phyloP scores from a whole-genome alignment of 2,329 filamentous ascomycete species.

The Nemania sp. region DNA sequence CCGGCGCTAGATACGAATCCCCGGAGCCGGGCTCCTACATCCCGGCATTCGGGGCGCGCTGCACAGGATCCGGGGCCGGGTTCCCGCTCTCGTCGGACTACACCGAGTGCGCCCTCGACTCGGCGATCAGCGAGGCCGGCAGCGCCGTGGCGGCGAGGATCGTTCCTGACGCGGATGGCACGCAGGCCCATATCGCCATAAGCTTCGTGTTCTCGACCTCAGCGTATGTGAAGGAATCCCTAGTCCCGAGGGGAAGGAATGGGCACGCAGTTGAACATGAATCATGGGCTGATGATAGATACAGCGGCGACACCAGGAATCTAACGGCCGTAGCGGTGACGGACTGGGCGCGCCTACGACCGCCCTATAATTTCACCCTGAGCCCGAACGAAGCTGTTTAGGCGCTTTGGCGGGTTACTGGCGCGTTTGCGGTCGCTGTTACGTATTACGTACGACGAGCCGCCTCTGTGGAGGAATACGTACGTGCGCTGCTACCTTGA shows the following conservation, averaged over 20 bases:
- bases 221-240: constrained; percentile 10
- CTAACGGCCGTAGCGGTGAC: constrained; percentile 17
- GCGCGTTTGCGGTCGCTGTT: not conserved
- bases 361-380: constrained; percentile 21
- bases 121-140: not conserved
- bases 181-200: constrained; percentile 24
- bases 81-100: constrained; percentile 19
- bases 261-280: not conserved
- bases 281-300: not conserved
- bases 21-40: constrained; percentile 6
- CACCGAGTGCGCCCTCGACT: constrained; percentile 11
- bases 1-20: constrained; percentile 3
- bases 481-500: not conserved
- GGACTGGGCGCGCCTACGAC: constrained; percentile 23
- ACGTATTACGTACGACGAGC: not conserved
- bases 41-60: constrained; percentile 18
- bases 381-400: constrained; percentile 3
- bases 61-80: constrained; percentile 16
- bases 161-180: constrained; percentile 7
- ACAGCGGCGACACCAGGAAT: constrained; percentile 6
- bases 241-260: not conserved
- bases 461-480: not conserved
- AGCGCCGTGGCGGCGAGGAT: constrained; percentile 17
- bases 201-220: constrained; percentile 16
- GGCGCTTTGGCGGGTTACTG: no score